Base-by-base conservation (phyloP, 2,329 filamentous ascomycete genomes). In the Cryphonectria japonica region DNA sequence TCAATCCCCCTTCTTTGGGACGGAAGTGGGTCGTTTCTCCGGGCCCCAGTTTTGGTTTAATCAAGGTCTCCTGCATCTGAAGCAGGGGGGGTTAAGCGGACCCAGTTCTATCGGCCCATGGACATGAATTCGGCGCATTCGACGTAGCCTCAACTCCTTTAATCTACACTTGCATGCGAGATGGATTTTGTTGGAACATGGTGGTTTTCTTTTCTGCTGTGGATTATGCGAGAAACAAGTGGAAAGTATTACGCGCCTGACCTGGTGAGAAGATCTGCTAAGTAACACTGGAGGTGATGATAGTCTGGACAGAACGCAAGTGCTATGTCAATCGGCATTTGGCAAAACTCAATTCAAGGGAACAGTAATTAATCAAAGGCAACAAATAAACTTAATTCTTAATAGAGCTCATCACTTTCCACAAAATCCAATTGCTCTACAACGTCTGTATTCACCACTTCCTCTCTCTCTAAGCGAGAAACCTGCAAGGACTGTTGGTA, bases 21-120 rank as follows among this genome's bases (percentile, higher is more conserved):
- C 39, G 37, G 26, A 22, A 32, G 66, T 67, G 66, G 65, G 34
- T 26, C 37, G n/a, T 7, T 22, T 16, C 34, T 57, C 65, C 46
- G 46, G 32, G 50, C n/a, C n/a, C 65, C 50, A 59, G 65, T 32
- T 59, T 66, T 59, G 37, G 52, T 67, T 67, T 67, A 67, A 66
- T 67, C 32, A 67, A 59, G 37, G 37, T 11, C 67, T 54, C 67
- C 57, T 63, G 59, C 57, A 39, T 62, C n/a, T 50, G 46, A 26
- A 29, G 46, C 59, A 39, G 43, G 46, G 67, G 57, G 37, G 57
- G 37, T 43, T 34, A 13, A 22, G 46, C 64, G 64, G 50, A 37
- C 43, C 63, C 32, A n/a, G 46, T 22, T 34, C 34, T 26, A 43
- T 66, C 64, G 46, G 32, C 64, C 57, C 32, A 66, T 66, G 46